Evolutionary conservation across 2,329 filamentous ascomycete genomes (phyloP).

Genomic region (Aspergillus sp.): DNA sequence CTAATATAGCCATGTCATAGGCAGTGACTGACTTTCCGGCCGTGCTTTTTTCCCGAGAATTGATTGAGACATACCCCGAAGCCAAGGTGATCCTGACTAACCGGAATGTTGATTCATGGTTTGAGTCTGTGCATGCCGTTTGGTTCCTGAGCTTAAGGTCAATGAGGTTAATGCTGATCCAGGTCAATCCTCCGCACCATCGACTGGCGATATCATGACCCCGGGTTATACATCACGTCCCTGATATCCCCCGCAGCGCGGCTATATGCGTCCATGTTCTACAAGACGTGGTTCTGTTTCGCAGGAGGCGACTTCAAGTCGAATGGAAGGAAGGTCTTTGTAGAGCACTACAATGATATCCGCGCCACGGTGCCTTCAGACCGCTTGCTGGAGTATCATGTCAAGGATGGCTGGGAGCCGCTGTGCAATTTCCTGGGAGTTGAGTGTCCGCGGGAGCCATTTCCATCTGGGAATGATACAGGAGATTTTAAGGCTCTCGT

Average conservation of each 20-base stretch:
- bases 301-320: slow-evolving; percentile 2
- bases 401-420: slow-evolving; percentile 11
- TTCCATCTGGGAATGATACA: not conserved
- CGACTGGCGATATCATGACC: not conserved
- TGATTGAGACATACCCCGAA: not conserved
- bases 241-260: not conserved
- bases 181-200: slow-evolving; percentile 1
- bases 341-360: slow-evolving; percentile 7
- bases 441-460: not conserved
- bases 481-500: not conserved
- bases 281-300: slow-evolving; percentile 3
- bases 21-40: not conserved
- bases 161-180: slow-evolving; percentile 1
- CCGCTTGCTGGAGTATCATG: slow-evolving; percentile 7
- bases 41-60: not conserved
- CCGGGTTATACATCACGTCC: not conserved
- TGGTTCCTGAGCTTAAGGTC: not conserved
- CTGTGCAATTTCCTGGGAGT: slow-evolving; percentile 4
- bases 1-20: too few relatives aligned
- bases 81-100: slow-evolving; percentile 18
- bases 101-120: slow-evolving; percentile 14
- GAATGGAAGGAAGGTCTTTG: slow-evolving; percentile 8
- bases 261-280: slow-evolving; percentile 3
- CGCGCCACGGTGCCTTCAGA: not conserved
- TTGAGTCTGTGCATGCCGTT: not conserved